phyloP scores from a whole-genome alignment of 208 protist genomes.

The Angomonas deanei region DNA sequence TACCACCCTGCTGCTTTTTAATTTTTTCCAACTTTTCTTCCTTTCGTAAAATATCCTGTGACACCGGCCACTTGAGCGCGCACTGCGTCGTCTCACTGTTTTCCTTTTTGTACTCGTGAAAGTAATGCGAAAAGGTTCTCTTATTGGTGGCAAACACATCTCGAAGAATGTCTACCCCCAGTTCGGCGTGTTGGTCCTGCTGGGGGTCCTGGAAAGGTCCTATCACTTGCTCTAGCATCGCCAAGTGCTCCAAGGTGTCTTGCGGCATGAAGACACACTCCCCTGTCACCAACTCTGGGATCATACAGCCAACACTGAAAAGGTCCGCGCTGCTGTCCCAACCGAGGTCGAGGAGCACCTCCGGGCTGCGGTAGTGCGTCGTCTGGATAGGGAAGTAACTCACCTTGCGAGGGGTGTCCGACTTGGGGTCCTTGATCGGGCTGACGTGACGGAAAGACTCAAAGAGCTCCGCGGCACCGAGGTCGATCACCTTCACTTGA shows the following conservation, averaged over 20 bases:
- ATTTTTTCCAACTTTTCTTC: background rate
- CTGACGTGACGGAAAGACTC: constrained; percentile 30
- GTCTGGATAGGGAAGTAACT: constrained; percentile 75
- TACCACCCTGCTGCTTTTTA: background rate
- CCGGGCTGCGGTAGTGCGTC: constrained; percentile 70
- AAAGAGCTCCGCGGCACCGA: constrained; percentile 59
- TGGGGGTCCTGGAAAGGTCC: constrained; percentile 32
- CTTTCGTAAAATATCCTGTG: constrained; percentile 14
- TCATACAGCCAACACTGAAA: constrained; percentile 82
- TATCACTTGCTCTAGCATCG: constrained; percentile 70
- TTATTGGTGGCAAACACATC: constrained; percentile 43
- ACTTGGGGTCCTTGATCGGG: constrained; percentile 9
- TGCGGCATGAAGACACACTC: constrained; percentile 72
- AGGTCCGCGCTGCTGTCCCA: constrained; percentile 68
- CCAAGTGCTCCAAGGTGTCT: constrained; percentile 72
- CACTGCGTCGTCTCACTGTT: constrained; percentile 29
- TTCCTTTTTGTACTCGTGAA: no score
- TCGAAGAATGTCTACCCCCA: constrained; percentile 7
- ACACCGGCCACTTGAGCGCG: constrained; percentile 47
- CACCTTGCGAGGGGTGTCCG: constrained; percentile 2
- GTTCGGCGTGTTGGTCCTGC: constrained; percentile 12
- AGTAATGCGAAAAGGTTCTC: constrained; percentile 49
- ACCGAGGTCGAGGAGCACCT: constrained; percentile 72
- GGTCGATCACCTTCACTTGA: constrained; percentile 68
- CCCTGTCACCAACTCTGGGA: constrained; percentile 69